A percentile compares a stretch with the other conserved stretches of the same genome.
phyloP scores from a whole-genome alignment of 345 rosid species.

The Draba incana region DNA sequence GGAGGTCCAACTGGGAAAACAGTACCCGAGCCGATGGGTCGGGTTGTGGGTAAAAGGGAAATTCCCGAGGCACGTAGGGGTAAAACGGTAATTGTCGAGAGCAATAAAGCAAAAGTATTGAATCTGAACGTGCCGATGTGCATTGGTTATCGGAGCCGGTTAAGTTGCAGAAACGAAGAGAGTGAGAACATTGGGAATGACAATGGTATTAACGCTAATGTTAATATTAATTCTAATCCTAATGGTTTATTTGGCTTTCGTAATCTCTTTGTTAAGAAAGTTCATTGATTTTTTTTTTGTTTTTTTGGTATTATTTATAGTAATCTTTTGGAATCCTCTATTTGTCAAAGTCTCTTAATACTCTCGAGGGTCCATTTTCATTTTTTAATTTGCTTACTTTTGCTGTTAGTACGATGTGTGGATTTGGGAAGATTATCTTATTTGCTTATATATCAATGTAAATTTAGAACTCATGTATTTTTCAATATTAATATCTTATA shows the following conservation, averaged over 20 bases:
- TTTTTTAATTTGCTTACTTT: conserved; percentile 24
- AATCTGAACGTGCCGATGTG: conserved; percentile 48
- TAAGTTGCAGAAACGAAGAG: conserved; percentile 66
- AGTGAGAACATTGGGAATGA: conserved; percentile 42
- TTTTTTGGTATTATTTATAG: background rate
- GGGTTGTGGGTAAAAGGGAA: conserved; percentile 31
- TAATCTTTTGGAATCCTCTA: conserved; percentile 11
- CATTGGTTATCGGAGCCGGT: conserved; percentile 65
- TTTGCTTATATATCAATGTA: conserved; percentile 37
- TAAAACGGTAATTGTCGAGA: conserved; percentile 35
- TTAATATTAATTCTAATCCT: conserved; percentile 28
- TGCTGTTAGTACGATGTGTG: conserved; percentile 36
- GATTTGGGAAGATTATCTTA: conserved; percentile 24
- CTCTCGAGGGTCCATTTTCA: conserved; percentile 25
- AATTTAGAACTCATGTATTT: conserved; percentile 16
- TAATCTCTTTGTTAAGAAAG: conserved; percentile 70
- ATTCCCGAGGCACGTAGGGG: conserved; percentile 39
- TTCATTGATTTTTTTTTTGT: conserved; percentile 43
- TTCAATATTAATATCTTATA: background rate
- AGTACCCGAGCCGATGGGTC: conserved; percentile 28
- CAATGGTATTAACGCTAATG: conserved; percentile 5
- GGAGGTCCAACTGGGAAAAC: conserved; percentile 36
- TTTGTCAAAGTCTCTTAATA: conserved; percentile 20
- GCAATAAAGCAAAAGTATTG: conserved; percentile 40
- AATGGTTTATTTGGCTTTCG: conserved; percentile 63